Conservation (phyloP, 2,329 filamentous ascomycete species). For the Pseudogymnoascus sp. region DNA sequence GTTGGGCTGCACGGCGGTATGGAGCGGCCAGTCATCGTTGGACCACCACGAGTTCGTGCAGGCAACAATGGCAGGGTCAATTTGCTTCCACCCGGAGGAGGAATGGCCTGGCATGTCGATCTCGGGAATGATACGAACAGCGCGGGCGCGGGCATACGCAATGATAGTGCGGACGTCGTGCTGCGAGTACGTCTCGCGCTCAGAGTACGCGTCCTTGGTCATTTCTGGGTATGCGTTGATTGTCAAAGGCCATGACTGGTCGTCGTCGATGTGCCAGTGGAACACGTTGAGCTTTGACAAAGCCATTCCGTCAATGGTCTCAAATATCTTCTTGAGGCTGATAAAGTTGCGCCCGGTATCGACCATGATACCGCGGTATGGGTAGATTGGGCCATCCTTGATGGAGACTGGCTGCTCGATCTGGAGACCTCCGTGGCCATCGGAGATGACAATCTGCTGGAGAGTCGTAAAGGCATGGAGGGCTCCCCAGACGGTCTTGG, state of each 20-base stretch:
- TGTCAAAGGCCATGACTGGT: conserved; percentile 75
- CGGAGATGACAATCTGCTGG: conserved; percentile 67
- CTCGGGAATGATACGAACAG: conserved; percentile 63
- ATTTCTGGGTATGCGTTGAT: conserved; percentile 65
- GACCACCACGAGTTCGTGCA: conserved; percentile 53
- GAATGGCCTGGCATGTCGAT: conserved; percentile 76
- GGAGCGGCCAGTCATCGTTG: conserved; percentile 49
- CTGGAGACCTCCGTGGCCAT: conserved; percentile 41
- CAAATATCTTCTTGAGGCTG: conserved; percentile 58
- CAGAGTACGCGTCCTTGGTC: conserved; percentile 64
- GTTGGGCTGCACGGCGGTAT: conserved; percentile 53
- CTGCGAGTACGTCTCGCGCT: conserved; percentile 56
- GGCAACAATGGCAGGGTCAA: conserved; percentile 57
- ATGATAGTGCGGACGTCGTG: conserved; percentile 59
- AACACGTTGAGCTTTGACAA: conserved; percentile 77
- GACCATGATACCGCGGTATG: conserved; percentile 69
- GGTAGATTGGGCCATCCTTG: conserved; percentile 60
- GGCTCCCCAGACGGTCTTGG: conserved; percentile 58
- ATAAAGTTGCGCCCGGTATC: conserved; percentile 68
- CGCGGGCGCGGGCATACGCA: conserved; percentile 57
- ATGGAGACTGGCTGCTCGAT: conserved; percentile 69
- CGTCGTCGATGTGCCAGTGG: conserved; percentile 72
- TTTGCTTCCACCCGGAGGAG: conserved; percentile 48
- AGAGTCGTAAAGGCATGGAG: conserved; percentile 66
- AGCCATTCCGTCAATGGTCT: conserved; percentile 65